Evolutionary conservation across 2,329 filamentous ascomycete species (phyloP).

Genomic region (Blastomyces emzantsi): DNA sequence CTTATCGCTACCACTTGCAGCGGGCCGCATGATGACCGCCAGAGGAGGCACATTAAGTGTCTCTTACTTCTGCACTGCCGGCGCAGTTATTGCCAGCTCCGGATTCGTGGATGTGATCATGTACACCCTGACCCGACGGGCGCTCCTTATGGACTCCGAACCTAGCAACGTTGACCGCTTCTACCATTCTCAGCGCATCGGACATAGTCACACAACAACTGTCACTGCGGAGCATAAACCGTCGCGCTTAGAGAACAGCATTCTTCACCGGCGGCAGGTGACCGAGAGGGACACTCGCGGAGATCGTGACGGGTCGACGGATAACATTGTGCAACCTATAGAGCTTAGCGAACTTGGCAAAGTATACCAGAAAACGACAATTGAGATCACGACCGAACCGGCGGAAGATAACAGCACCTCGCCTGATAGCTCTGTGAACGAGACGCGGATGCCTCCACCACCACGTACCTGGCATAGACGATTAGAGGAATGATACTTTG

Average conservation of each 20-base stretch:
- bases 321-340: conserved; percentile 33
- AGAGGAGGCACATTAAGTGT: conserved; percentile 26
- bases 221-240: conserved; percentile 12
- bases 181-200: conserved; percentile 17
- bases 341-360: conserved; percentile 30
- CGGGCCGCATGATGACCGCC: conserved; percentile 37
- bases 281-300: conserved; percentile 2
- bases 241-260: conserved; percentile 7
- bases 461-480: conserved; percentile 2
- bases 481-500: not conserved
- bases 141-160: conserved; percentile 46
- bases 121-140: conserved; percentile 49
- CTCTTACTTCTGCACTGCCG: conserved; percentile 44
- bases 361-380: conserved; percentile 38
- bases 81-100: conserved; percentile 49
- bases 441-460: not conserved
- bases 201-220: conserved; percentile 14
- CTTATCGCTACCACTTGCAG: conserved; percentile 54
- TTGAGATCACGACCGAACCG: conserved; percentile 34
- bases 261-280: conserved; percentile 3
- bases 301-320: conserved; percentile 38
- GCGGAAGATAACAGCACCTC: conserved; percentile 16
- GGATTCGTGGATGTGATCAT: conserved; percentile 51
- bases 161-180: conserved; percentile 25
- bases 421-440: conserved; percentile 14